phyloP scores from a whole-genome alignment of 148 eudicot species.

The Rheum nobile region DNA sequence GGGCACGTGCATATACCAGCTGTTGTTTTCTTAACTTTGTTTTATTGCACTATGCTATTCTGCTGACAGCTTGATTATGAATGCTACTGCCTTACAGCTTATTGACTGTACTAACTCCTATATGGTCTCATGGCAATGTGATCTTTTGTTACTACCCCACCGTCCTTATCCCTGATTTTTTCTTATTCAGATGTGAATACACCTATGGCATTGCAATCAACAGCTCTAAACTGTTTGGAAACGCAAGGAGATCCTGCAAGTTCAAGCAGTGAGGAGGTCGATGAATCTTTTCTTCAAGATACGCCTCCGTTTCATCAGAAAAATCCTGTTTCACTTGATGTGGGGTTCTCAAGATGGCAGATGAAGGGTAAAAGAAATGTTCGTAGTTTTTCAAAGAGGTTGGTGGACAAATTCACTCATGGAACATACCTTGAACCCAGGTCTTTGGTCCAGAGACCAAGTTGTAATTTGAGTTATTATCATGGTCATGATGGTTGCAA shows the following conservation, averaged over 20 bases:
- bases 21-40: neutral
- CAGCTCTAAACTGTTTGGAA: conserved; percentile 33
- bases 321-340: conserved; percentile 22
- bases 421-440: conserved; percentile 23
- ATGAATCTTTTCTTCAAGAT: conserved; percentile 29
- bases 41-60: neutral
- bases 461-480: conserved; percentile 21
- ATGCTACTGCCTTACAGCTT: neutral
- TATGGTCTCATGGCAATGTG: neutral
- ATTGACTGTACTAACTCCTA: neutral
- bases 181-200: conserved; percentile 48
- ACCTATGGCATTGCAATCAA: conserved; percentile 35
- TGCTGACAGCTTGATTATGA: neutral
- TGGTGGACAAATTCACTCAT: conserved; percentile 19
- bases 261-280: conserved; percentile 43
- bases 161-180: conserved; percentile 10
- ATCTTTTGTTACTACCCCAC: neutral
- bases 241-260: conserved; percentile 39
- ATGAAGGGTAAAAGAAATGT: conserved; percentile 78
- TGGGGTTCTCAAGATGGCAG: conserved; percentile 72
- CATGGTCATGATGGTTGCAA: conserved; percentile 21
- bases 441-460: conserved; percentile 11
- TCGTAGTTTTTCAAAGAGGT: conserved; percentile 43
- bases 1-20: neutral
- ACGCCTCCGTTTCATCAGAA: conserved; percentile 29